Evolutionary conservation across 192 early-diverging fungal species (phyloP).

Genomic region (Podila epigama): DNA sequence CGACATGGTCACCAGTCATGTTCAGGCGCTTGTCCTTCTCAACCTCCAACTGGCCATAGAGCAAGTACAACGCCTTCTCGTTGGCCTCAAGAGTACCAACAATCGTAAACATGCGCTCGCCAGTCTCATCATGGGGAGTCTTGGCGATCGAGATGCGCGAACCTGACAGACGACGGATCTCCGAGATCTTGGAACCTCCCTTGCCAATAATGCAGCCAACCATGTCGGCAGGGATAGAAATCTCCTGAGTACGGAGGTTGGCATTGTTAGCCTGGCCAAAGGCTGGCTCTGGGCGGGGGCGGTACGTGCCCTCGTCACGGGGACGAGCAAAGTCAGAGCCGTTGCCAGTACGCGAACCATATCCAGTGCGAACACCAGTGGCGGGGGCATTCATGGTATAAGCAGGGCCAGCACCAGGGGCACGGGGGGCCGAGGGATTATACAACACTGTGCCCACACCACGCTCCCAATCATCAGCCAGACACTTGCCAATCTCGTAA

Average conservation of each 20-base stretch:
- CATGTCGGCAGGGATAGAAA: conserved; percentile 94
- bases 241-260: conserved; percentile 84
- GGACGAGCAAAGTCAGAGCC: conserved; percentile 63
- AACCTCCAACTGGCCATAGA: conserved; percentile 89
- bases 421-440: conserved; percentile 69
- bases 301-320: conserved; percentile 31
- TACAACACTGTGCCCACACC: conserved; percentile 86
- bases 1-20: conserved; percentile 37
- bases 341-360: conserved; percentile 65
- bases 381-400: conserved; percentile 17
- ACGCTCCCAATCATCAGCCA: conserved; percentile 87
- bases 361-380: conserved; percentile 26
- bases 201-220: conserved; percentile 99
- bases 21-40: conserved; percentile 85
- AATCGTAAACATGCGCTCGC: conserved; percentile 93
- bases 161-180: conserved; percentile 84
- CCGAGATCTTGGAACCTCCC: conserved; percentile 82
- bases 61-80: conserved; percentile 90
- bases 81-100: conserved; percentile 86
- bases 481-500: conserved; percentile 83
- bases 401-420: conserved; percentile 40
- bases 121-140: conserved; percentile 77
- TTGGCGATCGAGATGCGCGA: conserved; percentile 92
- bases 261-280: conserved; percentile 43
- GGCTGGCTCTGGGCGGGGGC: conserved; percentile 35